Base-by-base conservation (phyloP, 2,329 filamentous ascomycete genomes). In the Penicillium decumbens region DNA sequence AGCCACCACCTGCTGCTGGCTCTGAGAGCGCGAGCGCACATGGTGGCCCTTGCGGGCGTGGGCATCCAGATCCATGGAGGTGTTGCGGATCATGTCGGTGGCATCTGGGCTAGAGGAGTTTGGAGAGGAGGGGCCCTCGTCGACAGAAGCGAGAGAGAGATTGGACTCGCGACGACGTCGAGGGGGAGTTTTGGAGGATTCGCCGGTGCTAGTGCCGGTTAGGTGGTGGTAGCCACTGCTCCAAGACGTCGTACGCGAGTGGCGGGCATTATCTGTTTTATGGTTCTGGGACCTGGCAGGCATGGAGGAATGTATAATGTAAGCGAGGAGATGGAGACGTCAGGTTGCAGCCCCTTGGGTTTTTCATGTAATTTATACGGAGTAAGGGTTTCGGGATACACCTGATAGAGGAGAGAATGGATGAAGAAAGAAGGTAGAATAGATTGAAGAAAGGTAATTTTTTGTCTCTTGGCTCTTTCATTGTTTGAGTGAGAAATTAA, bases 171-270 rank as follows among this genome's bases (percentile, higher is more conserved):
- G 59, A 41, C 66, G 65, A 38, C 67, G 65, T 35, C 64, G 66
- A 37, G 59, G 55, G 4, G 57, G 45, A 30, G 50, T 47, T 41
- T 62, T 51, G 28, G 61, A 63, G 27, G 63, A 49, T 59, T 66
- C 60, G 28, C 33, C 49, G 28, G 41, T 20, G 12, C 32, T 51
- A 47, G 37, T 10, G 18, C 38, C 38, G 23, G 41, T 59, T 54
- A 64, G 47, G 54, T 68, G 58, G 54, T 51, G 41, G 48, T 60
- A 65, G 50, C 64, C 65, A 52, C 59, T 66, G 45, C 65, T 63
- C 65, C 67, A 67, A 47, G 66, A 69, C 51, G 64, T 68, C 35
- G 62, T 60, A 49, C 67, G 65, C 55, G 61, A 60, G 54, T 69
- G 67, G 54, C 61, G 65, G 53, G 65, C 65, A 68, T 68, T 56